These are phyloP conservation scores for Phytophthora kernoviae DNA, from an alignment of 352 stramenopile species.

Conservation along the genomic window DNA sequence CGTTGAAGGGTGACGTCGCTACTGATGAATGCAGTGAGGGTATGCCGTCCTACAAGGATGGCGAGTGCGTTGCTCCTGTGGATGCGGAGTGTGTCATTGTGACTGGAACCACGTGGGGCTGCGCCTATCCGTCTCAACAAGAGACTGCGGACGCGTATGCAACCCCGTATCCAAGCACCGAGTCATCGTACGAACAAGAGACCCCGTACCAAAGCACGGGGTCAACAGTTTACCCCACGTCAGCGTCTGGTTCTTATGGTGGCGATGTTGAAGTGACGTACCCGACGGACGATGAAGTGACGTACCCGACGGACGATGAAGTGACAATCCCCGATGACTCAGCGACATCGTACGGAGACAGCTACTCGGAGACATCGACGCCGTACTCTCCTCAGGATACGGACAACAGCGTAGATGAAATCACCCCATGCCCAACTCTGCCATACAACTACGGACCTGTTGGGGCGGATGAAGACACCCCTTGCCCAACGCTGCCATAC, in stretches of 20 bases:
- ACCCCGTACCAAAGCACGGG: constrained; percentile 3
- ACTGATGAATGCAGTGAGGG: constrained; percentile 29
- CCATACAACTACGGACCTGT: constrained; percentile 10
- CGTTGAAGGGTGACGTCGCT: constrained; percentile 34
- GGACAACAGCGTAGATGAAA: not conserved
- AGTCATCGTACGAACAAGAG: not conserved
- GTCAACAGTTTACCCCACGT: constrained; percentile 4
- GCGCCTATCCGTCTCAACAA: constrained; percentile 18
- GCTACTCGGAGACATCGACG: constrained; percentile 4
- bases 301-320: constrained; percentile 23
- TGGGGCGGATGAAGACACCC: constrained; percentile 9
- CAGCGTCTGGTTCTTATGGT: constrained; percentile 11
- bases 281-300: not conserved
- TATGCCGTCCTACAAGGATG: constrained; percentile 45
- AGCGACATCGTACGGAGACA: not conserved
- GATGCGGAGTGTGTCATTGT: constrained; percentile 49
- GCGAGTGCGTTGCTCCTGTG: constrained; percentile 33
- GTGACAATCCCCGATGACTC: constrained; percentile 15
- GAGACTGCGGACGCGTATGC: not conserved
- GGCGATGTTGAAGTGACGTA: constrained; percentile 21
- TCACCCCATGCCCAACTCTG: constrained; percentile 7
- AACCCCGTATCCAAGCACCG: constrained; percentile 4
- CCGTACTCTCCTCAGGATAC: constrained; percentile 10
- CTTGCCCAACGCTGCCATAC: constrained; percentile 6
- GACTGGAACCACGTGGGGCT: constrained; percentile 33